Conservation (phyloP, 495 filamentous ascomycete species). For the Penicillium samsonianum region DNA sequence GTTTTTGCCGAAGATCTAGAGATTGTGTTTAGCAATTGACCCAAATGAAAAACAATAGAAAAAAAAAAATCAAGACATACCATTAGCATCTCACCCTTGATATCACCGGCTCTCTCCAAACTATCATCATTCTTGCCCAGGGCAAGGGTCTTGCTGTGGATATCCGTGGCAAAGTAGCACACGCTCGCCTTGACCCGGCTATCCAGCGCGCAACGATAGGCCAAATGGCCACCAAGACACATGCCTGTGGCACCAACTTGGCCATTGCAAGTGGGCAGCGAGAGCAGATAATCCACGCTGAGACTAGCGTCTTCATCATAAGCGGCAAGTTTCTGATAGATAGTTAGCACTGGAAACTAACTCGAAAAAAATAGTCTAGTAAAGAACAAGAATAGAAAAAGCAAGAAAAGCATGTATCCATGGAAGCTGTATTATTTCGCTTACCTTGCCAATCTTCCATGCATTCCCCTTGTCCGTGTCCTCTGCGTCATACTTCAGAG, state of each 20-base stretch:
- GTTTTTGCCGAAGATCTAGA: conserved; percentile 75
- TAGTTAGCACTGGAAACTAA: conserved; percentile 10
- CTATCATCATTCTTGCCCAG: conserved; percentile 67
- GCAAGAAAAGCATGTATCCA: neutral
- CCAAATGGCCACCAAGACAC: conserved; percentile 92
- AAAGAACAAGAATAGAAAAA: neutral
- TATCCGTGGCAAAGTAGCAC: conserved; percentile 92
- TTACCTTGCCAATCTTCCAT: conserved; percentile 78
- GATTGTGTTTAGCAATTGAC: neutral
- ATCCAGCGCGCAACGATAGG: conserved; percentile 81
- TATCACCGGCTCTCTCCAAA: conserved; percentile 64
- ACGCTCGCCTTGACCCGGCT: conserved; percentile 72
- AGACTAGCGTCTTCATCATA: conserved; percentile 86
- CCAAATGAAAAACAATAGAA: conserved; percentile 5
- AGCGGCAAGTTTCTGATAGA: conserved; percentile 69
- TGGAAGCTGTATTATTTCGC: neutral
- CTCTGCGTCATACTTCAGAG: conserved; percentile 81
- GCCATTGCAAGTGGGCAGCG: conserved; percentile 79
- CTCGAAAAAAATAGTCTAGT: neutral
- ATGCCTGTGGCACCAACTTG: conserved; percentile 87
- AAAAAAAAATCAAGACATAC: conserved; percentile 35
- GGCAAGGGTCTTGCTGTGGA: conserved; percentile 76
- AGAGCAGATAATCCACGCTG: conserved; percentile 72
- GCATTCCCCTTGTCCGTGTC: conserved; percentile 87
- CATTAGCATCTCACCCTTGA: conserved; percentile 76